Evolutionary conservation across 2,329 filamentous ascomycete genomes (phyloP).

Genomic region (Blastomyces parvus): DNA sequence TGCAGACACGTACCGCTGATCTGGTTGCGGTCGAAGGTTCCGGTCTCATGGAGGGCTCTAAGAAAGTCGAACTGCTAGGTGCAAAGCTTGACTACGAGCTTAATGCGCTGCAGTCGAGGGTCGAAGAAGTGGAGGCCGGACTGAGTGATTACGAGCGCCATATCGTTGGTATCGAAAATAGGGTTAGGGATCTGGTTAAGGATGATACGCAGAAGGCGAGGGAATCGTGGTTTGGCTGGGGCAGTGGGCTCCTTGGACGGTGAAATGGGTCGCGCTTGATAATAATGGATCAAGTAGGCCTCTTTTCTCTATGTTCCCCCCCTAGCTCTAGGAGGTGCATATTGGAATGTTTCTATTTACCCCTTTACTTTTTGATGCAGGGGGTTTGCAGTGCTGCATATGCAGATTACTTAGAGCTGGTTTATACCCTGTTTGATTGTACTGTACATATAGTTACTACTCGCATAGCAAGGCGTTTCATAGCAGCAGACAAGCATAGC

Average conservation of each 20-base stretch:
- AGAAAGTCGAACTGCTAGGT: conserved; percentile 69
- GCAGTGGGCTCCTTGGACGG: conserved; percentile 21
- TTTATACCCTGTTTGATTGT: background rate
- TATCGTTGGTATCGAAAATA: conserved; percentile 59
- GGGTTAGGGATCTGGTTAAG: conserved; percentile 53
- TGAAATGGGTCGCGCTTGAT: conserved; percentile 10
- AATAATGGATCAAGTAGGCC: background rate
- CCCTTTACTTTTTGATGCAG: background rate
- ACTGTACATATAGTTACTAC: background rate
- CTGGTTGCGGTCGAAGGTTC: conserved; percentile 60
- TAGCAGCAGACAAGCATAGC: background rate
- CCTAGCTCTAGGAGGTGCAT: background rate
- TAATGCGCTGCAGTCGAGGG: conserved; percentile 63
- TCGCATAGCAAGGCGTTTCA: background rate
- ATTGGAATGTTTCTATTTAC: background rate
- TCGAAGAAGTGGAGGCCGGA: conserved; percentile 78
- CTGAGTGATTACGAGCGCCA: conserved; percentile 70
- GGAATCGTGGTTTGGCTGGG: conserved; percentile 52
- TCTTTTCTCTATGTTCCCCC: conserved; percentile 9
- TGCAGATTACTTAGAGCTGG: background rate
- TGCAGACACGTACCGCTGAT: conserved; percentile 59
- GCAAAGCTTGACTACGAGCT: conserved; percentile 92
- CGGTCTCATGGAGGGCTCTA: conserved; percentile 59
- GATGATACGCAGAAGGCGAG: conserved; percentile 48
- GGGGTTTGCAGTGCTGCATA: background rate